These are phyloP conservation scores for Fragilariopsis cylindrus DNA, from an alignment of 108 stramenopile genomes.

Conservation along the genomic window DNA sequence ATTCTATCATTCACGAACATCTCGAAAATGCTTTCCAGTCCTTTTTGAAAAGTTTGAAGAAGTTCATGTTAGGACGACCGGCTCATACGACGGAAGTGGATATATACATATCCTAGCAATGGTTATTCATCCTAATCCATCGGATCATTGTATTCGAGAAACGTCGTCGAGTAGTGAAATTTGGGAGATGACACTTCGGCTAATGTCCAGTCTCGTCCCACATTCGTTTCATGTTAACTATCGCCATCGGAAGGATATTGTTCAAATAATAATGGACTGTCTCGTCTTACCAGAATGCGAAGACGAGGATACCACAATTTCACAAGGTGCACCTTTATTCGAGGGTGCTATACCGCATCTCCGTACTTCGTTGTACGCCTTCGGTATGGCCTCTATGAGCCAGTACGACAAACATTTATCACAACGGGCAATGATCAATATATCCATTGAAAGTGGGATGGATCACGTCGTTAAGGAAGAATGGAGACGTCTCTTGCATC, in stretches of 20 bases:
- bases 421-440: conserved; percentile 27
- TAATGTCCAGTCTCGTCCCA: conserved; percentile 31
- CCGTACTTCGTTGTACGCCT: conserved; percentile 39
- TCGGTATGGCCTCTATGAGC: conserved; percentile 34
- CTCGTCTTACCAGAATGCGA: conserved; percentile 30
- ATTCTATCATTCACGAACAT: conserved; percentile 21
- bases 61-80: conserved; percentile 39
- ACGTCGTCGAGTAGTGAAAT: conserved; percentile 13
- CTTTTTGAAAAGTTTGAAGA: conserved; percentile 40
- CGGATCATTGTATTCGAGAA: conserved; percentile 28
- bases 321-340: conserved; percentile 27
- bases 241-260: conserved; percentile 39
- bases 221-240: conserved; percentile 48
- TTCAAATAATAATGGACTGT: conserved; percentile 35
- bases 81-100: conserved; percentile 41
- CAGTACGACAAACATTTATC: conserved; percentile 35
- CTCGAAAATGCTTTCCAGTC: conserved; percentile 36
- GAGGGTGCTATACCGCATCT: conserved; percentile 49
- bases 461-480: conserved; percentile 31
- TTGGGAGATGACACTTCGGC: conserved; percentile 30
- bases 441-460: conserved; percentile 32
- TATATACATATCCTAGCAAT: conserved; percentile 53
- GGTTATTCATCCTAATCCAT: conserved; percentile 46
- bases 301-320: neutral
- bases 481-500: conserved; percentile 41